These are phyloP conservation scores for Irpex sp. DNA, from an alignment of 1,284 basidiomycete genomes.

Conservation along the genomic window DNA sequence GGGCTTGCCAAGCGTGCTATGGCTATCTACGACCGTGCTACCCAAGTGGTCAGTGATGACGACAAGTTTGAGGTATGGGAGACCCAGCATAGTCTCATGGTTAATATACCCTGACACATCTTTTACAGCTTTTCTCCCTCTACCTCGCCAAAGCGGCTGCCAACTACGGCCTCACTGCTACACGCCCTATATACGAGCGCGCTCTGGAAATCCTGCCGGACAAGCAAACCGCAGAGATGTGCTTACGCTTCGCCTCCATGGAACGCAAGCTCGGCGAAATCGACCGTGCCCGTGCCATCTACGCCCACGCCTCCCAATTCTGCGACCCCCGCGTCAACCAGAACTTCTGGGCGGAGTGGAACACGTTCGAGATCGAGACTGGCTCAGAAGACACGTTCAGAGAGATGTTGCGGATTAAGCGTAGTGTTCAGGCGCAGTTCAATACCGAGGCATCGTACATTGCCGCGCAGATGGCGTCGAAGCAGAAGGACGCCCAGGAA, in stretches of 20 bases:
- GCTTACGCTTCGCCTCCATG: conserved; percentile 90
- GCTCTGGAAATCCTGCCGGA: conserved; percentile 95
- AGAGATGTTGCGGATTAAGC: conserved; percentile 97
- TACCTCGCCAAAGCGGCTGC: conserved; percentile 97
- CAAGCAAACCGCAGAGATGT: conserved; percentile 96
- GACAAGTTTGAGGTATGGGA: conserved; percentile 88
- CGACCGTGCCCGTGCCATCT: conserved; percentile 94
- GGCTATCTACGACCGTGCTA: conserved; percentile 93
- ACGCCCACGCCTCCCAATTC: conserved; percentile 97
- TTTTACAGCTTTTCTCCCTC: conserved; percentile 86
- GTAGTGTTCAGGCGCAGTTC: conserved; percentile 97
- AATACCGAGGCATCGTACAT: conserved; percentile 94
- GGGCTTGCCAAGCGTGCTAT: conserved; percentile 96
- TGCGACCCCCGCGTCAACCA: conserved; percentile 91
- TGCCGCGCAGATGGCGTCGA: conserved; percentile 78
- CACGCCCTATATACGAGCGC: conserved; percentile 94
- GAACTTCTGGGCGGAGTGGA: conserved; percentile 97
- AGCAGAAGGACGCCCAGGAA: conserved; percentile 47
- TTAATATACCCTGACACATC: conserved; percentile 5
- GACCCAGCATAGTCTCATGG: neutral
- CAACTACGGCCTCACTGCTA: conserved; percentile 95
- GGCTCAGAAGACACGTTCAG: conserved; percentile 98
- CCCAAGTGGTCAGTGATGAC: conserved; percentile 78
- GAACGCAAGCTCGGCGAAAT: conserved; percentile 99
- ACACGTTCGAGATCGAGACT: conserved; percentile 95